Conservation (phyloP, 2,329 filamentous ascomycete genomes). For the Cercospora sesami region DNA sequence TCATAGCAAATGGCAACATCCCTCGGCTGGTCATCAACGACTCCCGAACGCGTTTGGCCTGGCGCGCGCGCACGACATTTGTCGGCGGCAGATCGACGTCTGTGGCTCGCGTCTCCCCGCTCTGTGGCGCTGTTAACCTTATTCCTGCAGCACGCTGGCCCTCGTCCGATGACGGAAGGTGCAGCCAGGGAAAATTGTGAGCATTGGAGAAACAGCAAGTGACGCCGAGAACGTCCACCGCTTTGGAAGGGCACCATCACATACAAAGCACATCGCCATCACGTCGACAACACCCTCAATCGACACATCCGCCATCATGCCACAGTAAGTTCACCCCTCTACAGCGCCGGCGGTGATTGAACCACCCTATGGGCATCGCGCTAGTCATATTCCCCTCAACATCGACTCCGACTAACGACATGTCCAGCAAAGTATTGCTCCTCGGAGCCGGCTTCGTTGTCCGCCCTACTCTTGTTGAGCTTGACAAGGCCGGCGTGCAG, state of each 20-base stretch:
- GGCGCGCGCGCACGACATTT: background rate
- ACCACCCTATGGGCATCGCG: background rate
- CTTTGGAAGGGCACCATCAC: background rate
- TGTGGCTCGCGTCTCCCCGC: background rate
- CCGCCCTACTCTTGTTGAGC: conserved; percentile 59
- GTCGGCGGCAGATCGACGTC: no score
- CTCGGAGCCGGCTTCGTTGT: conserved; percentile 58
- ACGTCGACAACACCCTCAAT: background rate
- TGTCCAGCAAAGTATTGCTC: conserved; percentile 47
- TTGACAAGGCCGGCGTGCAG: conserved; percentile 57
- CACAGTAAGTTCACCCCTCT: conserved; percentile 10
- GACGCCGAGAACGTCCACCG: background rate
- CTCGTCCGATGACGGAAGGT: conserved; percentile 10
- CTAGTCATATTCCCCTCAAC: background rate
- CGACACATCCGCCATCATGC: conserved; percentile 6
- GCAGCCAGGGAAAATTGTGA: conserved; percentile 5
- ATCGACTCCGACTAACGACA: background rate
- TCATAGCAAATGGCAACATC: background rate
- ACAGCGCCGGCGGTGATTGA: no score
- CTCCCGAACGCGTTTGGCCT: conserved; percentile 7
- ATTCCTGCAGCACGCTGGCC: background rate
- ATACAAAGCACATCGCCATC: background rate
- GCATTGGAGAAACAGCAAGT: conserved; percentile 1
- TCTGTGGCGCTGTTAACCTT: background rate
- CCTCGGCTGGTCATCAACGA: conserved; percentile 4